These are phyloP conservation scores for Rubus parviflorus DNA, from an alignment of 306 rosid species.

Conservation along the genomic window DNA sequence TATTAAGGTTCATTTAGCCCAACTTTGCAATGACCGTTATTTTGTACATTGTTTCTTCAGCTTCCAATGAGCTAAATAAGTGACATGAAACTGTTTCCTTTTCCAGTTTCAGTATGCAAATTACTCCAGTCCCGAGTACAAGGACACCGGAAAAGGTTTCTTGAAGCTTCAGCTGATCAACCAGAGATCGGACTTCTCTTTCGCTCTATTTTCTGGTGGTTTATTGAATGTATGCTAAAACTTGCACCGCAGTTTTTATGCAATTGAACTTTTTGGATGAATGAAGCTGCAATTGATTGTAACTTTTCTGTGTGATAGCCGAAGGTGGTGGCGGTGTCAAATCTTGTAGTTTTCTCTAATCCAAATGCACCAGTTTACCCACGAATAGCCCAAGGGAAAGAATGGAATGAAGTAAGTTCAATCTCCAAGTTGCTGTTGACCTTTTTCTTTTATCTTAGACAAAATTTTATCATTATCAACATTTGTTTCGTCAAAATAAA, in stretches of 20 bases:
- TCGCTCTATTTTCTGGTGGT: conserved; percentile 70
- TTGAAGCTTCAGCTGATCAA: conserved; percentile 83
- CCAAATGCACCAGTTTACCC: conserved; percentile 90
- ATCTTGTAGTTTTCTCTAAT: conserved; percentile 55
- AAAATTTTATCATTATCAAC: not conserved
- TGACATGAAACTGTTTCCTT: conserved; percentile 6
- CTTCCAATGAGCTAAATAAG: not conserved
- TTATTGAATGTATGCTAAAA: conserved; percentile 48
- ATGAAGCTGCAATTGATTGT: not conserved
- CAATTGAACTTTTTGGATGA: not conserved
- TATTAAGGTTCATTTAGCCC: conserved; percentile 51
- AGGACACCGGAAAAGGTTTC: conserved; percentile 56
- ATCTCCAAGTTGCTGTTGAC: not conserved
- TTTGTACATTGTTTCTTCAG: conserved; percentile 3
- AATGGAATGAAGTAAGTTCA: conserved; percentile 70
- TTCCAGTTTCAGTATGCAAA: conserved; percentile 80
- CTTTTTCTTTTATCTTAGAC: not conserved
- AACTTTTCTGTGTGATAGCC: conserved; percentile 45
- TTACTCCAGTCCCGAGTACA: conserved; percentile 57
- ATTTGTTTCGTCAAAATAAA: not conserved
- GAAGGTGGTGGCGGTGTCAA: conserved; percentile 65
- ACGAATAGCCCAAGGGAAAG: conserved; percentile 80
- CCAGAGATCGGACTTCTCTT: conserved; percentile 80
- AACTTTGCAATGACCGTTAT: not conserved
- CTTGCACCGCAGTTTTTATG: not conserved